Evolutionary conservation across 495 filamentous ascomycete species (phyloP).

Genomic region (Patellaria atrata): DNA sequence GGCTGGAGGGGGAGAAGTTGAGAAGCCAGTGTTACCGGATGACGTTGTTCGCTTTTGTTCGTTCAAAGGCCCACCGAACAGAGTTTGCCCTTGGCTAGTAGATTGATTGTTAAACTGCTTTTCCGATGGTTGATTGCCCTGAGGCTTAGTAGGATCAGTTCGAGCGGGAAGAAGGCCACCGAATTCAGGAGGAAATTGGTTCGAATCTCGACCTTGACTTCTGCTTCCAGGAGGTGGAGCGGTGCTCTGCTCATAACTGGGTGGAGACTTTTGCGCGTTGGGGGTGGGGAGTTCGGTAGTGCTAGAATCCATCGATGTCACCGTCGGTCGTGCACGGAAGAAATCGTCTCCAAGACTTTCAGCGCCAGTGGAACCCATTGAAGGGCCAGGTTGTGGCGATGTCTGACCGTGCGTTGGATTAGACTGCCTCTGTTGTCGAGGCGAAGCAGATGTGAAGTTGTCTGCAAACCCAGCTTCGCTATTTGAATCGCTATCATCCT

Average conservation of each 20-base stretch:
- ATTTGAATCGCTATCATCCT: constrained; percentile 64
- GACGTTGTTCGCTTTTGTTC: constrained; percentile 9
- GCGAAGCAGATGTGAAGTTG: constrained; percentile 66
- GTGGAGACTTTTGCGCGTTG: constrained; percentile 49
- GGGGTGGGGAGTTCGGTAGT: constrained; percentile 33
- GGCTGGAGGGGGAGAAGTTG: constrained; percentile 18
- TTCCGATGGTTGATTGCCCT: constrained; percentile 22
- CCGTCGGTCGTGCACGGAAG: constrained; percentile 7
- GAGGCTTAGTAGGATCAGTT: constrained; percentile 34
- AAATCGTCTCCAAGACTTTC: constrained; percentile 5
- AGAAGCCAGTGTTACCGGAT: constrained; percentile 4
- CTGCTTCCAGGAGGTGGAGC: constrained; percentile 23
- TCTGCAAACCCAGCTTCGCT: constrained; percentile 83
- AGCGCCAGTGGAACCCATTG: constrained; percentile 8
- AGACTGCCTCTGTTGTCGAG: constrained; percentile 32
- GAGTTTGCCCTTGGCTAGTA: constrained; percentile 17
- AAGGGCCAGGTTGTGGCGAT: constrained; percentile 14
- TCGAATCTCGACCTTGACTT: constrained; percentile 25
- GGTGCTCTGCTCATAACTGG: constrained; percentile 44
- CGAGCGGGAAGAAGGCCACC: constrained; percentile 50
- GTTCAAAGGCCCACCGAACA: constrained; percentile 19
- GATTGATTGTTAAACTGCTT: constrained; percentile 13
- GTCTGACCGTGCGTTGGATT: constrained; percentile 19
- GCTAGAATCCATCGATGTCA: constrained; percentile 16
- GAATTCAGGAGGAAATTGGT: constrained; percentile 45